phyloP scores from a whole-genome alignment of 306 rosid genomes.

The Lithocarpus polystachyus region DNA sequence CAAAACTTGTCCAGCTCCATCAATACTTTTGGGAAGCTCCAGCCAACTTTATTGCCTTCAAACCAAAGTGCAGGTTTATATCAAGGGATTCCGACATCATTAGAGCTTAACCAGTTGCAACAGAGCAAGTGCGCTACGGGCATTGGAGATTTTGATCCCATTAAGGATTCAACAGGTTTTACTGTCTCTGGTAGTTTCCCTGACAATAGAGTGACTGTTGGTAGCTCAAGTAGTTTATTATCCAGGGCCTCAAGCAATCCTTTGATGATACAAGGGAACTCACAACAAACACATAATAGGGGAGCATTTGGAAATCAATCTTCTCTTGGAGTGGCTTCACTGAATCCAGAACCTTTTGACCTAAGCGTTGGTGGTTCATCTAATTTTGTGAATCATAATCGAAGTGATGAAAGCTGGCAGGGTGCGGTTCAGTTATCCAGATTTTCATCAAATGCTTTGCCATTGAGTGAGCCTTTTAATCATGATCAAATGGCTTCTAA shows the following conservation, averaged over 20 bases:
- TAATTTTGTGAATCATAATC: constrained; percentile 49
- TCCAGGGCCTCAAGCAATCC: constrained; percentile 38
- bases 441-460: constrained; percentile 48
- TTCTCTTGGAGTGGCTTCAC: constrained; percentile 36
- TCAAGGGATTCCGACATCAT: constrained; percentile 51
- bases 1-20: constrained; percentile 37
- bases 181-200: constrained; percentile 37
- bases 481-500: constrained; percentile 37
- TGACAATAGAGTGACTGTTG: constrained; percentile 31
- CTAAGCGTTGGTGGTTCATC: constrained; percentile 40
- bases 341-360: constrained; percentile 39
- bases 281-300: constrained; percentile 28
- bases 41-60: constrained; percentile 30
- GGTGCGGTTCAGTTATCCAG: constrained; percentile 47
- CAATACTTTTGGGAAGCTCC: constrained; percentile 47
- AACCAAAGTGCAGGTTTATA: constrained; percentile 46
- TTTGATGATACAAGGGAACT: constrained; percentile 49
- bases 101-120: constrained; percentile 55
- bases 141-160: constrained; percentile 39
- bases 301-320: constrained; percentile 40
- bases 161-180: constrained; percentile 45
- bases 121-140: constrained; percentile 39
- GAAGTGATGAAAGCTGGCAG: constrained; percentile 50
- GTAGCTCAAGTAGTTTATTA: constrained; percentile 33
- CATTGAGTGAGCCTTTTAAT: constrained; percentile 37